Evolutionary conservation across 1,284 basidiomycete species (phyloP), one percentile per base, ranked within the genome.

Genomic region (Cryptococcus sp.): DNA sequence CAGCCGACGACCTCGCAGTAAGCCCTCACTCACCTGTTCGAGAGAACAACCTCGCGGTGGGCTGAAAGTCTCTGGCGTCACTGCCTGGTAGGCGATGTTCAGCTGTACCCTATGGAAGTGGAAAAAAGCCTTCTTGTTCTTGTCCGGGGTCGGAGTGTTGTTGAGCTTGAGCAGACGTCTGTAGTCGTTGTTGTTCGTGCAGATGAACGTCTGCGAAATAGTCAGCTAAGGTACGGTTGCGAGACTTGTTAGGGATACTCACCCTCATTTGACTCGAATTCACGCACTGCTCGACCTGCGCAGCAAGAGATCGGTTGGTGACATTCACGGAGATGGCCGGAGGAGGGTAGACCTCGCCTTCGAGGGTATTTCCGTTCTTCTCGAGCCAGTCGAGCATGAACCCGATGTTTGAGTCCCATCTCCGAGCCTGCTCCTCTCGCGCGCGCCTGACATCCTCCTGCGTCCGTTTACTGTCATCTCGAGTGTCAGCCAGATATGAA

Each of bases 261-360:
- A 89, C 92, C 80, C 82, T 85, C 54, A 92, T 68, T 57, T 85
- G 82, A 49, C 76, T 78, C 18, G 66, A 67, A 53, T 70, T 82
- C 60, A 96, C 85, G 52, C 85, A 87, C 0, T 83, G 81, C 70
- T 98, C 95, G 6, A 98, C 83, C 6, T 87, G 84, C 66, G 83
- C 79, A 1, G 85, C 84, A 59, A 81, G 89, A 21, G 68, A 67
- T 57, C 77, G 79, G 69, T 92, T 82, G 21, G 85, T 85, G 16
- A 96, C 83, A 36, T 80, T 85, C 50, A 92, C 79, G 28, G 83
- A 87, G 55, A 89, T 83, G 66, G 83, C 82, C 0, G 89, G 84
- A 1, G 96, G 95, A 73, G 93, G 89, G 61, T 89, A 85, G n/a
- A 98, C 85, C 47, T 86, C 82, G 80, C 85, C 85, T 69, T 82